Percentiles rank a stretch among this genome's conserved stretches.
phyloP scores from a whole-genome alignment of 805 yeast species.

The Nakazawaea peltata region DNA sequence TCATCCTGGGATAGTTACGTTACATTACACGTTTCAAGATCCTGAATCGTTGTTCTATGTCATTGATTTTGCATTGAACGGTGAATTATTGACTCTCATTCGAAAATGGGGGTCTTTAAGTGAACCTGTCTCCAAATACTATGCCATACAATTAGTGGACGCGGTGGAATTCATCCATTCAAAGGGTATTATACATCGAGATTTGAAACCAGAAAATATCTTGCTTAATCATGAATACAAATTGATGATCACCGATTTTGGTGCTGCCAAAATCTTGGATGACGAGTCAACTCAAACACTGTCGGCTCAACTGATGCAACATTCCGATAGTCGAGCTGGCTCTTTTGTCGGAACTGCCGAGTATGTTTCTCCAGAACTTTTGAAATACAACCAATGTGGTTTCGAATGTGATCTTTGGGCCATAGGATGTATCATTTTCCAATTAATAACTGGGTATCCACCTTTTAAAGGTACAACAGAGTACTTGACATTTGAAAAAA shows the following conservation, averaged over 20 bases:
- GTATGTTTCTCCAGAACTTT: slow-evolving; percentile 79
- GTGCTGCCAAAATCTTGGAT: slow-evolving; percentile 83
- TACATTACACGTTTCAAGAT: slow-evolving; percentile 94
- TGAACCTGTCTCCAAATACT: slow-evolving; percentile 70
- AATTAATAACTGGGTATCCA: slow-evolving; percentile 74
- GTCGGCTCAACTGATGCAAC: slow-evolving; percentile 12
- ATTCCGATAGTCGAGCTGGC: slow-evolving; percentile 37
- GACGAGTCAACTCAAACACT: slow-evolving; percentile 13
- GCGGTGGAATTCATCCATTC: slow-evolving; percentile 84
- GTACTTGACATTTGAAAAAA: slow-evolving; percentile 81
- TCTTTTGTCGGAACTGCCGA: slow-evolving; percentile 92
- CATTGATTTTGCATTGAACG: slow-evolving; percentile 88
- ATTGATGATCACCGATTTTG: slow-evolving; percentile 91
- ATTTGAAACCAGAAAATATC: slow-evolving; percentile 91
- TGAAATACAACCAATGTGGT: slow-evolving; percentile 72
- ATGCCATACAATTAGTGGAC: slow-evolving; percentile 82
- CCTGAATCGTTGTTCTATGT: slow-evolving; percentile 83
- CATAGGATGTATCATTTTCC: slow-evolving; percentile 80
- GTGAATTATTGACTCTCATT: slow-evolving; percentile 80
- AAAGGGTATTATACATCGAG: slow-evolving; percentile 88
- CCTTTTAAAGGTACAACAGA: slow-evolving; percentile 88
- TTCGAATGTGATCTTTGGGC: slow-evolving; percentile 92
- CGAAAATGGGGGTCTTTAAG: slow-evolving; percentile 71
- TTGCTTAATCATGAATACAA: slow-evolving; percentile 79
- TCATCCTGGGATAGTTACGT: slow-evolving; percentile 90